These are phyloP conservation scores for Bacidia gigantensis DNA, from an alignment of 495 filamentous ascomycete genomes.

Conservation along the genomic window DNA sequence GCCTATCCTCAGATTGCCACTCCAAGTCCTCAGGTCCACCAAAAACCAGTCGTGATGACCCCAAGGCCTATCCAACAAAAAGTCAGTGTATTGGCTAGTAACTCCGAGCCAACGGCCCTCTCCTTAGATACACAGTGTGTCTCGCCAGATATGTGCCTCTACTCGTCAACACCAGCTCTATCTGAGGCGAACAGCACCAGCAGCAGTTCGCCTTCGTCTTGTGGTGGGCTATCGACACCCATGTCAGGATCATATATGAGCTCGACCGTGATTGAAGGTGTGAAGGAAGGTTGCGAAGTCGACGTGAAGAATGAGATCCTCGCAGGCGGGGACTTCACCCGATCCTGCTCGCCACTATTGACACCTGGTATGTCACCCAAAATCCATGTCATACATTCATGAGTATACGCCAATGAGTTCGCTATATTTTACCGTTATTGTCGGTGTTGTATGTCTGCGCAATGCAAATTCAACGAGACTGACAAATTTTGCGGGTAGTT, in stretches of 20 bases:
- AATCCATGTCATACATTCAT: neutral
- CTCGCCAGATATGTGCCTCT: slow-evolving; percentile 54
- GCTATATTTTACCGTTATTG: too few species aligned
- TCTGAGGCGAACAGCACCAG: slow-evolving; percentile 72
- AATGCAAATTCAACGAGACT: too few species aligned
- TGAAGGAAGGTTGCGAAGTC: slow-evolving; percentile 69
- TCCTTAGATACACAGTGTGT: slow-evolving; percentile 65
- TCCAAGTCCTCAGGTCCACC: slow-evolving; percentile 40
- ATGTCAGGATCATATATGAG: slow-evolving; percentile 66
- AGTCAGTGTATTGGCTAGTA: slow-evolving; percentile 56
- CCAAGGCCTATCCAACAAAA: slow-evolving; percentile 65
- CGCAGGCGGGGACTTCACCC: slow-evolving; percentile 61
- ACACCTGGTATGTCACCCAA: slow-evolving; percentile 68
- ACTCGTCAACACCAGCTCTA: slow-evolving; percentile 78
- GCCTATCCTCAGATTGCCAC: slow-evolving; percentile 66
- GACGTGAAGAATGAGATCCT: slow-evolving; percentile 64
- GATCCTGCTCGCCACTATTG: slow-evolving; percentile 68
- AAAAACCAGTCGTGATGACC: slow-evolving; percentile 55
- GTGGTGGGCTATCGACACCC: slow-evolving; percentile 67
- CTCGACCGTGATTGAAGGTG: slow-evolving; percentile 58
- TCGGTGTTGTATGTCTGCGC: too few species aligned
- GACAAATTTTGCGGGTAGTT: slow-evolving; percentile 36
- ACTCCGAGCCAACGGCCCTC: slow-evolving; percentile 30
- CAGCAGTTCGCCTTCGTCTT: slow-evolving; percentile 72
- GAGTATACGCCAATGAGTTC: neutral